phyloP scores from a whole-genome alignment of 768 basidiomycete genomes.

The Trichaptum fuscoviolaceum region DNA sequence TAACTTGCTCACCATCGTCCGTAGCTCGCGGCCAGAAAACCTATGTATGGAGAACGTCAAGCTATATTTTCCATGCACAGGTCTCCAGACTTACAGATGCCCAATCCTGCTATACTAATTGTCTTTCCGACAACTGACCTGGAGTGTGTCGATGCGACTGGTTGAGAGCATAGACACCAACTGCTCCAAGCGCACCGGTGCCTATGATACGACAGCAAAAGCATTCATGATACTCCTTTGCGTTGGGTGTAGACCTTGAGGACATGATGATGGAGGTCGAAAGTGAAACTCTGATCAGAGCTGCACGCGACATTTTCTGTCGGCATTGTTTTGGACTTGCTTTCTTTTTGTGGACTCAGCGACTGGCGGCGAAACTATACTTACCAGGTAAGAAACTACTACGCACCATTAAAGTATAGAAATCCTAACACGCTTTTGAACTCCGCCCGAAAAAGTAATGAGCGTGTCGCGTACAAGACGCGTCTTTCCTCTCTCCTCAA shows the following conservation, averaged over 20 bases:
- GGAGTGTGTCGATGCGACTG: slow-evolving; percentile 55
- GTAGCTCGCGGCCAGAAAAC: slow-evolving; percentile 12
- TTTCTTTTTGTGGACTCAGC: too few relatives aligned
- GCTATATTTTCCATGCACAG: background rate
- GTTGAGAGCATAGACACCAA: slow-evolving; percentile 64
- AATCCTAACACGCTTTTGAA: background rate
- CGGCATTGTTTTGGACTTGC: too few relatives aligned
- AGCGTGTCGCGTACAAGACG: background rate
- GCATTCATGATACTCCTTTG: slow-evolving; percentile 39
- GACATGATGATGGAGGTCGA: background rate
- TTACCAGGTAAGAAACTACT: too few relatives aligned
- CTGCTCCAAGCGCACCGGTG: slow-evolving; percentile 53
- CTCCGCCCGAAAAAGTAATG: background rate
- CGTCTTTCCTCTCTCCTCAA: background rate
- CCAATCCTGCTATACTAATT: slow-evolving; percentile 56
- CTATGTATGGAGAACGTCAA: background rate
- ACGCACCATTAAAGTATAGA: too few relatives aligned
- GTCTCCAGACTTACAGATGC: slow-evolving; percentile 42
- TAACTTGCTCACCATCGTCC: slow-evolving; percentile 12
- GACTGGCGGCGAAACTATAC: too few relatives aligned
- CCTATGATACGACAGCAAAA: slow-evolving; percentile 68
- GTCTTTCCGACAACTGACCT: slow-evolving; percentile 57
- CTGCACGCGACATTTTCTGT: too few relatives aligned
- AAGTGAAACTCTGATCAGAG: background rate
- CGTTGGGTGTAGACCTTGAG: background rate